Evolutionary conservation across 805 yeast genomes (phyloP), one percentile per base, ranked within the genome.

Genomic region (Wickerhamiella kurtzmanii): DNA sequence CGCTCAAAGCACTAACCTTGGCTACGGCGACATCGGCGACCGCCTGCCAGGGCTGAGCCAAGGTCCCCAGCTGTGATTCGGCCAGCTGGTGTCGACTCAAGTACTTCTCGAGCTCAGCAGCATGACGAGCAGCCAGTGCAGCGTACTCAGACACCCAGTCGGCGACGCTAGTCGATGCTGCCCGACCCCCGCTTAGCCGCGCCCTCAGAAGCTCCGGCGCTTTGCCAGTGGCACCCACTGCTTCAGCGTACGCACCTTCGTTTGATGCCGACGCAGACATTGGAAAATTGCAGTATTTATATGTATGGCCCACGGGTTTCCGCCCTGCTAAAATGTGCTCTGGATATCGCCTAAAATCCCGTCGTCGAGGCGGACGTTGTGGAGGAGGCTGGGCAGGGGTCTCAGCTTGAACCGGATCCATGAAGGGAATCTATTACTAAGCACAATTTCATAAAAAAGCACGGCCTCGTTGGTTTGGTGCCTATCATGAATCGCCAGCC

Each of bases 181-280:
- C 56, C 55, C 73, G 72, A 41, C 79, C 76, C 53, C 73, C 75
- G 32, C 71, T 64, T 37, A 76, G 66, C 50, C 87, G 72, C 45
- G 78, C 70, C 44, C 77, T 66, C 22, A 81, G 67, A 28, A 75
- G 68, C 55, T 76, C 82, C 51, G 77, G 71, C 18, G 83, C 78
- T 54, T 74, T 79, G 22, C 67, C 65, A 46, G 51, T 49, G 15
- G 44, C 36, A 37, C 46, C 19, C 37, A 57, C 45, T 35, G 60
- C 60, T 18, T 47, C 50, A 20, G 56, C 44, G 52, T 57, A 57
- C 18, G 41, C 41, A n/a, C 41, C n/a, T 8, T 17, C 32, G 11
- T 25, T 25, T 6, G 11, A 11, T 6, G 32, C 32, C 32, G 32
- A 25, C 32, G 9, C 32, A 11, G 32, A 25, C 32, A 25, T 25